Base-by-base conservation (phyloP, 441 rosid genomes). In the Populus hybrid region DNA sequence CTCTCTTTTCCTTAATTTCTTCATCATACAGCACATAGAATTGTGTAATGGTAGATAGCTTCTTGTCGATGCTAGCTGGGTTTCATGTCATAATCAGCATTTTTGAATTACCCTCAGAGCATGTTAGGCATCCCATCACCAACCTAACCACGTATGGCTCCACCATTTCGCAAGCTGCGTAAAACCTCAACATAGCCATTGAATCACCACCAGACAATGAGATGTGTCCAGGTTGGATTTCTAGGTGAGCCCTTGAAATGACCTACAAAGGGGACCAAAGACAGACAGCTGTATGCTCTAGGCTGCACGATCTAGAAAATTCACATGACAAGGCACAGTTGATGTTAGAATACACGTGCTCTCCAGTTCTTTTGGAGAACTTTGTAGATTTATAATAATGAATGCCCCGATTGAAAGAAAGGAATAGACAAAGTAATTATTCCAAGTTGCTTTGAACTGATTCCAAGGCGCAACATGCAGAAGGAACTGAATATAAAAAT, bases 311-410 rank as follows among this genome's bases (percentile, higher is more conserved):
- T 38, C 69, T 38, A 68, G 73, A 59, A 68, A 79, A 26, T 79
- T 69, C 86, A 83, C 78, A 74, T 83, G 84, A 81, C 65, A 46
- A 74, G 42, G 72, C 66, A 40, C 3, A 59, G 28, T 63, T 69
- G 30, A 69, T 78, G 23, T 68, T 79, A 24, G 14, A 30, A 42
- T 36, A 14, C 82, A 80, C 59, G 71, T 78, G 87, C 30, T 76
- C 42, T 71, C 69, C 79, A 64, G 73, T 30, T 38, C 12, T 11
- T 35, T 40, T 6, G 71, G 76, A 71, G 28, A 16, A 8, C 72
- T 57, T 69, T 64, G 69, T 61, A 10, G 38, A 71, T 23, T 75
- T 70, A 11, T 65, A 8, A 64, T 34, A 12, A 69, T 69, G 57
- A 2, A 59, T 38, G 28, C 35, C 72, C 75, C 20, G 20, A 6